Base-by-base conservation (phyloP, 2,329 filamentous ascomycete genomes). In the Diplodia scrobiculata region DNA sequence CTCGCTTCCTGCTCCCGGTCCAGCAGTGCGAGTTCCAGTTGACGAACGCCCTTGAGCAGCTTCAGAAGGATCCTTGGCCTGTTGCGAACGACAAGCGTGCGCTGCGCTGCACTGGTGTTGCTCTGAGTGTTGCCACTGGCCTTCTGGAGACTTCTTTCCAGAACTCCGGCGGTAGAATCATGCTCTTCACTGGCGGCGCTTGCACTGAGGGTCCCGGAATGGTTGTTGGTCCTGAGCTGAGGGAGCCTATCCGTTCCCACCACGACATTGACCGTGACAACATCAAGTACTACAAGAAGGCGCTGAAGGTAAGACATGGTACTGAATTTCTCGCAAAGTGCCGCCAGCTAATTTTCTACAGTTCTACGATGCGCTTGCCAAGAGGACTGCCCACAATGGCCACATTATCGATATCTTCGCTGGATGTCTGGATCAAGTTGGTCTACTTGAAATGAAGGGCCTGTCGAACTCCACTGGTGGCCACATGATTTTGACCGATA, bases 231-330 rank as follows among this genome's bases (percentile, higher is more conserved):
- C 91, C 95, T 27, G 95, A 99, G 79, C 83, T 99, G 70, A 90
- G 94, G 77, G 95, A 99, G 77, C 92, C 96, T 10, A 98, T 99
- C 70, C 90, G 95, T 75, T 98, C 94, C 50, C 95, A 99, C 80
- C 95, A 99, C 79, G 95, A 99, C 74, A 99, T 99, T 78, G 95
- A 99, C 77, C 88, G 93, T 67, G 95, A 99, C 79, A 97, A 97
- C 77, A 96, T 97, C 81, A 99, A 99, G 79, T 97, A 98, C 81
- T 98, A 96, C 82, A 99, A 99, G 84, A 99, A 99, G 81, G 95
- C 95, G 25, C 80, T 97, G 60, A 99, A 98, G 87, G 90, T 92
- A 78, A 67, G 82, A 14, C 59, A 13, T 2, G 1, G n/a, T n/a
- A 5, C 21, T 4, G 36, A n/a, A 9, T 5, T 29, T 10, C 4